Base-by-base conservation (phyloP, 2,329 filamentous ascomycete genomes). In the Venturia carpophila region DNA sequence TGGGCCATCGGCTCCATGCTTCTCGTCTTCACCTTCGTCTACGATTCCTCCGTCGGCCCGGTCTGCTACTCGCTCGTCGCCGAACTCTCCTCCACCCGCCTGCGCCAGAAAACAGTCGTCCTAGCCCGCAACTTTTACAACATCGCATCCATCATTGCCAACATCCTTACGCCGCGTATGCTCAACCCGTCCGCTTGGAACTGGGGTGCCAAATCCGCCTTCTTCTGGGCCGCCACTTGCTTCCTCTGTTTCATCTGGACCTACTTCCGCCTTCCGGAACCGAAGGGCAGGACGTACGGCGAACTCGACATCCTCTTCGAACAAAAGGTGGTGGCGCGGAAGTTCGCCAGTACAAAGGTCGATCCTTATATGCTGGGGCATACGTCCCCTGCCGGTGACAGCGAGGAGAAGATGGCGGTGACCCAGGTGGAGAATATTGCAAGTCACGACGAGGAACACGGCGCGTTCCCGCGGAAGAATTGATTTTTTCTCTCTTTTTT, bases 81-180 rank as follows among this genome's bases (percentile, higher is more conserved):
- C 0, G 92, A 96, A 74, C 77, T 96, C 27, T 92, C 91, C 0
- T 91, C 91, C 0, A 85, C 90, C 17, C 84, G 92, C 1, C 82
- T 97, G 42, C 89, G 92, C 72, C 92, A 95, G 79, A 96, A 96
- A 80, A 96, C 92, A 0, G 89, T 96, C 27, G 92, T 94, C 0
- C 83, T 96, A 1, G 91, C 89, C 1, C 88, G 92, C 65, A 90
- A 91, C 70, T 78, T 91, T 15, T 82, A 79, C 80, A 92, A 94
- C 71, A 79, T 96, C 62, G 89, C 92, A 55, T 88, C 84, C 68
- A 96, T 97, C 69, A 78, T 96, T 70, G 90, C 87, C 72, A 87
- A 86, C 62, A 88, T 96, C 4, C 76, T 96, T 49, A 95, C 91
- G 0, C 92, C 92, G 0, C 96, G 95, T 77, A 96, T 96, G 92